These are phyloP conservation scores for Yamadazyma sp. DNA, from an alignment of 1,139 yeast genomes.

Conservation along the genomic window DNA sequence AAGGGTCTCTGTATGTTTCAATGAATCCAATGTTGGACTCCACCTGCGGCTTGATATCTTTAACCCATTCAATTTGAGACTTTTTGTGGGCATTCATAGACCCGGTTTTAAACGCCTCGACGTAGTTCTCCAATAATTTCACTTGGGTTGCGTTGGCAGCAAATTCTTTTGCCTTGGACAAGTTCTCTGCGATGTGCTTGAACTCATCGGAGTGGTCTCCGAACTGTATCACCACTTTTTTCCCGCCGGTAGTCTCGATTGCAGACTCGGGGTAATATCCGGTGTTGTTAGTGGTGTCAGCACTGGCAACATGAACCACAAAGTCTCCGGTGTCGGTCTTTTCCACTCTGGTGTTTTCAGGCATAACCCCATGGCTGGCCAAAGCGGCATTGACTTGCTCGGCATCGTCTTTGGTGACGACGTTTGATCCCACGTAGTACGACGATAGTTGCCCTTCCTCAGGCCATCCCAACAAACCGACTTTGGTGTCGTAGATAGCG, in stretches of 20 bases:
- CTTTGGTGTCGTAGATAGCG: slow-evolving; percentile 52
- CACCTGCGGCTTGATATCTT: slow-evolving; percentile 78
- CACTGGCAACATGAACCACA: slow-evolving; percentile 63
- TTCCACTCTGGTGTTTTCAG: slow-evolving; percentile 78
- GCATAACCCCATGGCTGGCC: slow-evolving; percentile 64
- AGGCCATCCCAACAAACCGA: slow-evolving; percentile 69
- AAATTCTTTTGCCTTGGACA: slow-evolving; percentile 56
- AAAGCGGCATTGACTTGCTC: slow-evolving; percentile 64
- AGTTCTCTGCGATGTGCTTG: slow-evolving; percentile 52
- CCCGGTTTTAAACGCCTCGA: slow-evolving; percentile 74
- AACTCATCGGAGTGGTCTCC: slow-evolving; percentile 80
- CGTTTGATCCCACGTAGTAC: slow-evolving; percentile 59
- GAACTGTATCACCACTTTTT: slow-evolving; percentile 52
- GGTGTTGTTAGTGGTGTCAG: slow-evolving; percentile 43
- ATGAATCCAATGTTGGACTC: slow-evolving; percentile 89
- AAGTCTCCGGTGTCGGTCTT: slow-evolving; percentile 48
- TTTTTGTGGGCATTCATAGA: slow-evolving; percentile 83
- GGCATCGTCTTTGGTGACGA: slow-evolving; percentile 59
- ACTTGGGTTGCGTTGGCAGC: slow-evolving; percentile 75
- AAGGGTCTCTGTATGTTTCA: slow-evolving; percentile 89
- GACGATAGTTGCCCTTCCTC: slow-evolving; percentile 72
- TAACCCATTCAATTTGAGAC: slow-evolving; percentile 85
- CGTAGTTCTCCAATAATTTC: slow-evolving; percentile 63
- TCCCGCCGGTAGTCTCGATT: slow-evolving; percentile 26
- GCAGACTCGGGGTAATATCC: slow-evolving; percentile 36